A percentile compares a stretch with the other conserved stretches of the same genome.
These are phyloP conservation scores for Hygrophoropsis aurantiaca DNA, from an alignment of 768 basidiomycete species.

Conservation along the genomic window DNA sequence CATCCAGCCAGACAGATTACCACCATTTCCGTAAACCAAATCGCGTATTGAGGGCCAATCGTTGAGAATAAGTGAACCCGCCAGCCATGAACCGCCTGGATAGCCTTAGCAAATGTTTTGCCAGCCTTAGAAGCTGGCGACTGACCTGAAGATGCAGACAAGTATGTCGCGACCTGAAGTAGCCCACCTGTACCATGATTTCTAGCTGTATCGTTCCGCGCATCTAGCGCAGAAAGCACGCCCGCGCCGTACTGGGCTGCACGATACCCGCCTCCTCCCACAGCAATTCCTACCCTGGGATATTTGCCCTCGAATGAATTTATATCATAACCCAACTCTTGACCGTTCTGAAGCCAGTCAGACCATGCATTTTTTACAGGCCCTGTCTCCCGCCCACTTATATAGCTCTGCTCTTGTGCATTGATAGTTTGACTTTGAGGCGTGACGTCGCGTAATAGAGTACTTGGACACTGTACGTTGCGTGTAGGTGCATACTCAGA, in stretches of 20 bases:
- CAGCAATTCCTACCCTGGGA: conserved; percentile 60
- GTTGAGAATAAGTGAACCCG: conserved; percentile 62
- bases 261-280: conserved; percentile 71
- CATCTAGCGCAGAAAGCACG: conserved; percentile 57
- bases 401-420: conserved; percentile 47
- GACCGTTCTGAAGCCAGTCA: conserved; percentile 58
- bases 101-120: not conserved
- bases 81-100: conserved; percentile 67
- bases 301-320: conserved; percentile 38
- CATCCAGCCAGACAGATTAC: conserved; percentile 50
- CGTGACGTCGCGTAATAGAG: conserved; percentile 52
- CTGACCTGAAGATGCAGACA: conserved; percentile 64
- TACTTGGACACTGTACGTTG: not conserved
- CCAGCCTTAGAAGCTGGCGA: not conserved
- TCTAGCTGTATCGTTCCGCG: conserved; percentile 57
- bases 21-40: conserved; percentile 58
- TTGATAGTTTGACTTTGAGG: conserved; percentile 53
- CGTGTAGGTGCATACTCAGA: not conserved
- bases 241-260: conserved; percentile 68
- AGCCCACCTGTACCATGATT: conserved; percentile 63
- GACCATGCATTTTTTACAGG: conserved; percentile 52
- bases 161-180: conserved; percentile 69
- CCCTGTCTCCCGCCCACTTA: conserved; percentile 39
- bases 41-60: conserved; percentile 58
- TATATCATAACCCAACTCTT: conserved; percentile 53